Evolutionary conservation across 2,329 filamentous ascomycete species (phyloP), one percentile per base, ranked within the genome.

Genomic region (Dryadomyces sulphureus): DNA sequence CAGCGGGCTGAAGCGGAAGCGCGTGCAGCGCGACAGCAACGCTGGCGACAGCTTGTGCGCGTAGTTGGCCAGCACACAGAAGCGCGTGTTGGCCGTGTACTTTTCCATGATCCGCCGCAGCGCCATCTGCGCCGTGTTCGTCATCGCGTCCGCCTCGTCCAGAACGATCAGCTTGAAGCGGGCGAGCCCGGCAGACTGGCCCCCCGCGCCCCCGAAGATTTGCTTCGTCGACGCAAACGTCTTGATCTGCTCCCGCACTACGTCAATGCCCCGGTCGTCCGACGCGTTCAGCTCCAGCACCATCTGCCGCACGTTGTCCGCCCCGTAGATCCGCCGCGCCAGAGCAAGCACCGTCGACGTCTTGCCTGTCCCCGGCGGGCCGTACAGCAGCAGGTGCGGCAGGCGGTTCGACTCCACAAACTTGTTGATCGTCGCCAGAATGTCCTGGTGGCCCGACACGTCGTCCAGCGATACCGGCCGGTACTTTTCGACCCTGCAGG

Each of bases 131-230:
- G 92, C 92, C 0, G 90, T 93, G 45, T 86, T 84, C n/a, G 92
- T 98, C 92, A 98, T 98, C 45, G 92, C 92, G 62, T 98, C 92
- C n/a, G 92, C 92, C 68, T 98, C 92, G 62, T 98, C 92, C 5
- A 98, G 77, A 46, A 98, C 86, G 59, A 98, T 96, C 54, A 98
- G 78, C 68, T 98, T 98, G 70, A 84, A 98, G 4, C 76, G 76
- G 0, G 84, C 40, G 5, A 43, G 41, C 86, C 22, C 90, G 64
- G 12, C 73, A 65, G 27, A 65, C 57, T 20, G 60, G 49, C 6
- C 70, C 57, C 30, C 65, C 65, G 2, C 59, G 74, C n/a, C 34
- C 7, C 14, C 71, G 67, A 98, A 98, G 56, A 98, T 98, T 60
- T 98, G 92, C 64, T 94, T 95, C 7, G 92, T 98, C 55, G 85